These are phyloP conservation scores for Lasiodiplodia hormozganensis DNA, from an alignment of 2,329 filamentous ascomycete genomes.

Conservation along the genomic window DNA sequence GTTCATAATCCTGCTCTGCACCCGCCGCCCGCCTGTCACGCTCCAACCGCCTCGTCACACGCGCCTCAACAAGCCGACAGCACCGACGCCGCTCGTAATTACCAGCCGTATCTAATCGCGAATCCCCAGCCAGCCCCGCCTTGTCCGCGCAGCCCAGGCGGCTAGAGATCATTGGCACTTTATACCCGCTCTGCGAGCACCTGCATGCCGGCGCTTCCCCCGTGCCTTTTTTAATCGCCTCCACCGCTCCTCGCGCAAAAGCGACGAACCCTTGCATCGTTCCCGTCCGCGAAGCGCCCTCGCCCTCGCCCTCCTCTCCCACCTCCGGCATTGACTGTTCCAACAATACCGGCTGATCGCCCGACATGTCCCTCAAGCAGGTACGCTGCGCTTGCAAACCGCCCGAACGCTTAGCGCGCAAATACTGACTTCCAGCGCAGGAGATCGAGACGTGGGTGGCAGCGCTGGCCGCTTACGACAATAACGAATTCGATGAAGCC, in stretches of 20 bases:
- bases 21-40: slow-evolving; percentile 13
- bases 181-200: slow-evolving; percentile 25
- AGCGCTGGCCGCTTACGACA: slow-evolving; percentile 90
- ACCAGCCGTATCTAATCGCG: slow-evolving; percentile 25
- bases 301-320: slow-evolving; percentile 2
- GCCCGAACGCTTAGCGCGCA: slow-evolving; percentile 24
- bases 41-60: not conserved
- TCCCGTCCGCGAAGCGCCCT: slow-evolving; percentile 14
- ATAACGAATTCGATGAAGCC: slow-evolving; percentile 94
- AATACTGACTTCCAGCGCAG: slow-evolving; percentile 56
- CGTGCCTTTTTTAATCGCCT: slow-evolving; percentile 18
- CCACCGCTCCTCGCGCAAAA: not conserved
- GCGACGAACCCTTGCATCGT: slow-evolving; percentile 9
- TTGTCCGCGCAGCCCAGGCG: slow-evolving; percentile 23
- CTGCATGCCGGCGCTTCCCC: slow-evolving; percentile 27
- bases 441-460: slow-evolving; percentile 99
- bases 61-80: not conserved
- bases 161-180: slow-evolving; percentile 14
- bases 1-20: slow-evolving; percentile 14
- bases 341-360: slow-evolving; percentile 20
- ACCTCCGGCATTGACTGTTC: slow-evolving; percentile 2
- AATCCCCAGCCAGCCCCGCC: slow-evolving; percentile 24
- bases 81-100: slow-evolving; percentile 17
- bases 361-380: slow-evolving; percentile 60
- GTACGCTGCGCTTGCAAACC: slow-evolving; percentile 37